Evolutionary conservation across 805 yeast genomes (phyloP), one percentile per base, ranked within the genome.

Genomic region (Ogataea parapolymorpha): DNA sequence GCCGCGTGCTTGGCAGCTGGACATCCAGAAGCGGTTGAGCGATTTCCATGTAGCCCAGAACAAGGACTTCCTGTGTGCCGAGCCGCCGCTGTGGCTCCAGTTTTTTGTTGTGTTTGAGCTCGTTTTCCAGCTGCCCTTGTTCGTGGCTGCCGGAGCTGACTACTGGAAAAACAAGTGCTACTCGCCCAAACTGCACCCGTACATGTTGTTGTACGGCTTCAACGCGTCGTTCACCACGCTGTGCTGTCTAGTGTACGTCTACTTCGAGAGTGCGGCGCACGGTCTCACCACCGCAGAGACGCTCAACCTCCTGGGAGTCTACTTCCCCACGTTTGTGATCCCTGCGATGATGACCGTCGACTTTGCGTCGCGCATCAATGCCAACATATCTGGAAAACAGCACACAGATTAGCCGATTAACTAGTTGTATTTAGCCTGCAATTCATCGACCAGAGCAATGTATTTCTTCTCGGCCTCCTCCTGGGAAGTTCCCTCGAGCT

Each of bases 401-500:
- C 41, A 37, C 17, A 17, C 30, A 2, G 35, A 37, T 12, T 37
- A 25, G 15, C 14, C 14, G 14, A 15, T 15, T 4, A 26, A 26
- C 44, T 53, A 51, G 37, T 67, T 62, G 62, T 77, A 75, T 57
- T 75, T 75, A 39, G 71, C 76, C 45, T 76, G 65, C 68, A 85
- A 71, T 59, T 75, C 76, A 53, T 78, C 79, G 39, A 79, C 91
- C 32, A 84, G 68, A 8, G 63, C 82, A 58, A 85, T 85, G 71
- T 85, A 79, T 66, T 88, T 74, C 55, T 74, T 50, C 74, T 91
- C 98, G 46, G 99, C 99, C 26, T 88, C 97, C 54, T 79, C 95
- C 67, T 85, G 85, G 29, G 88, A 67, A 46, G 77, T 77, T 44
- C 99, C 99, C 71, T 85, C 84, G 59, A 82, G 71, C 56, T 80